Evolutionary conservation across 305 asterid genomes (phyloP), one percentile per base, ranked within the genome.

Genomic region (Fraxinus nigra): DNA sequence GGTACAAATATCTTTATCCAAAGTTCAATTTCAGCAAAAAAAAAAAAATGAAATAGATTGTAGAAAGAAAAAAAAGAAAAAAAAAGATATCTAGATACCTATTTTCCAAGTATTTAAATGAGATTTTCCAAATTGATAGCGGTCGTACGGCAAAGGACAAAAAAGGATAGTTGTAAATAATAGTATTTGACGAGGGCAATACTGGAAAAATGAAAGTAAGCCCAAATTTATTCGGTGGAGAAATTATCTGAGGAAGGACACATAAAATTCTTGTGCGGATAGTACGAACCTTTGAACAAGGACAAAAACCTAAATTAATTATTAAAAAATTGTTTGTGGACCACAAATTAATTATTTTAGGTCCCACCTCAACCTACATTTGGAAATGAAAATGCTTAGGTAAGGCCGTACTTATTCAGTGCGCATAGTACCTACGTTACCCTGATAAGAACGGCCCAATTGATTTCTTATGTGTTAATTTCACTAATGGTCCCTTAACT

Each of bases 171-270:
- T 22, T 11, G 63, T n/a, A 80, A 78, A 72, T 35, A 72, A 73
- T 38, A 20, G 81, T 54, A 35, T 76, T 61, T 33, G 85, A 81
- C n/a, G 83, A 83, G 93, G 95, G 90, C n/a, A 85, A 7, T 65
- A 82, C 48, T 78, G 93, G 89, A 48, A 56, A 13, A 9, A 5
- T 14, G 81, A 34, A 40, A 33, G 89, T 38, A 56, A 87, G 82
- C 83, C 73, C 0, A 28, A n/a, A 20, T 72, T 87, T 82, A 91
- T 89, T 88, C 85, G 94, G 98, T 89, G 98, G 88, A 92, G 97
- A 82, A 80, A 80, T 76, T 84, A 92, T 92, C 82, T 84, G 95
- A 91, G 98, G 97, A 82, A 92, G 97, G 94, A 93, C 97, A 93
- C 96, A 72, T 2, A 61, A 24, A 26, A 9, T 65, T 65, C 72